Base-by-base conservation (phyloP, 768 basidiomycete species). In the Cystobasidium tubakii region DNA sequence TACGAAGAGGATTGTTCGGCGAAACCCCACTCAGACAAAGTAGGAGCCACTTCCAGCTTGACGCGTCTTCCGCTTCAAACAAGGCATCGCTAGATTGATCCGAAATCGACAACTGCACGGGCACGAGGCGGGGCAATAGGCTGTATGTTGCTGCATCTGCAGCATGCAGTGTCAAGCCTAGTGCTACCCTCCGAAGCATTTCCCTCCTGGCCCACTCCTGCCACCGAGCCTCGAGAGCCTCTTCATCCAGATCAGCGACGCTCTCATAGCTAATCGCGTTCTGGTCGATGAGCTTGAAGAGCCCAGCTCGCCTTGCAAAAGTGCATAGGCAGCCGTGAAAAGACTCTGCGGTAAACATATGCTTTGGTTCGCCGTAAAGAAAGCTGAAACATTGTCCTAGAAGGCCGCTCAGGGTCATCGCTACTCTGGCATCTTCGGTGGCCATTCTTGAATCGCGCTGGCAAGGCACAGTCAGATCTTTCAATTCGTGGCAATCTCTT, bases 341-440 rank as follows among this genome's bases (percentile, higher is more conserved):
- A 13, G 39, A 42, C 36, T 65, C 63, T 36, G 63, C 63, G 2
- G 63, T 65, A 29, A 65, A 65, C 63, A 65, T 65, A n/a, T 65
- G 63, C 23, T 65, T 65, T 6, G 63, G 63, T 46, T 65, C 27
- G 15, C 63, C 63, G 27, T 65, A 65, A 13, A 65, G 34, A 23
- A 65, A 65, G 27, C 63, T 65, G 39, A 65, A 65, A 29, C 63
- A 65, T 65, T 65, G 63, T 7, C 63, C 63, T 3, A 65, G 63
- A 2, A 65, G 36, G 10, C 63, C 63, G 34, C 63, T 65, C 6
- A 65, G 39, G 17, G 63, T 65, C 39, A 65, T 46, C 12, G 63
- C 25, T 17, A 65, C 36, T 12, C 63, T 27, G 23, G 63, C 63
- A 25, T 65, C 44, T 29, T 65, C 39, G 3, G 63, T 65, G 12